Evolutionary conservation across 495 filamentous ascomycete species (phyloP), one percentile per base, ranked within the genome.

Genomic region (Hyaloscypha finlandica): DNA sequence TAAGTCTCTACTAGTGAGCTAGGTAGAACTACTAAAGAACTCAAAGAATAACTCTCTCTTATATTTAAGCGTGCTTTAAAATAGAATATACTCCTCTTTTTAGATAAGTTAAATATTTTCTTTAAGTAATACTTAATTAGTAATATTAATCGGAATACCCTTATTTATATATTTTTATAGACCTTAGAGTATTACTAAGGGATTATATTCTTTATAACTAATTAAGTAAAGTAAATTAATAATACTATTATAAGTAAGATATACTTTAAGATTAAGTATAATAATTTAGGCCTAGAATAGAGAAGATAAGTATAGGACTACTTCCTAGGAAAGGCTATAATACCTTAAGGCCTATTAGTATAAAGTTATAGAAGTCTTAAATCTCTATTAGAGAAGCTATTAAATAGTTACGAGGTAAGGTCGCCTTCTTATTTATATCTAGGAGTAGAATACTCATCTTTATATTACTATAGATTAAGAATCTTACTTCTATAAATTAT

Each of bases 1-100:
- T 25, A 25, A 2, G 25, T 25, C 2, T 25, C 25, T 25, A 25
- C 25, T 25, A 25, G 25, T 25, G 2, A 25, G 25, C 25, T 25
- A 25, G 25, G 2, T 2, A 25, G 25, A 25, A 25, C 25, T 25
- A 25, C 25, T 25, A 25, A 25, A 25, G 25, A 25, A 25, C 25
- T 25, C 25, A 25, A 25, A 25, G 25, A 25, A 25, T 25, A 25
- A 25, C 25, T 25, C 25, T 25, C 25, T 25, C 53, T 69, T 0
- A 77, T 85, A n/a, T 74, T 85, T 11, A 68, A 77, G 33, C 72
- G 81, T 39, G 74, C 73, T 8, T 71, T 61, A 0, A 66, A 71
- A 31, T 84, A 80, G 80, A 74, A 73, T 1, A 76, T 74, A 16
- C 68, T 84, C 8, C 61, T 84, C 4, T 74, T 84, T 29, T 68